These are phyloP conservation scores for Akebia trifoliata DNA, from an alignment of 164 flowering plant species.

Conservation along the genomic window DNA sequence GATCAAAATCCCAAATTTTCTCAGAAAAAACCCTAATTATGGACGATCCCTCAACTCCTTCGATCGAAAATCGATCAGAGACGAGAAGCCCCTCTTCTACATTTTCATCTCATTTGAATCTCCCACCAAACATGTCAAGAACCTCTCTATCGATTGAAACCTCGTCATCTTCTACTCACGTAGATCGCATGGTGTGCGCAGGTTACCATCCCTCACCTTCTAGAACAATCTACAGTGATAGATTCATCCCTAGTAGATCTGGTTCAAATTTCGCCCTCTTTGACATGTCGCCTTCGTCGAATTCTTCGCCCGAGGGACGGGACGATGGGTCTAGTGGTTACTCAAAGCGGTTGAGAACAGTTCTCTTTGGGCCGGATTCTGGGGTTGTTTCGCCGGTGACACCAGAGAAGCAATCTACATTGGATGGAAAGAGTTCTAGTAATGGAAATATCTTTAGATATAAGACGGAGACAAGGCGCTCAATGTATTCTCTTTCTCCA, in stretches of 20 bases:
- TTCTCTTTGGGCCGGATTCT: conserved; percentile 63
- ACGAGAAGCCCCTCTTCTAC: conserved; percentile 2
- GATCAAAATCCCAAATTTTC: background rate
- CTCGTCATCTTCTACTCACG: conserved; percentile 8
- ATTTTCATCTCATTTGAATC: conserved; percentile 29
- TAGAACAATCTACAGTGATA: conserved; percentile 65
- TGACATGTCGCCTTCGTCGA: conserved; percentile 32
- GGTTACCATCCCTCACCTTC: conserved; percentile 50
- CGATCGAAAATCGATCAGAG: conserved; percentile 13
- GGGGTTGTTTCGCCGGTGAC: conserved; percentile 39
- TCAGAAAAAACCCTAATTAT: conserved; percentile 5
- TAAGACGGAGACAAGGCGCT: conserved; percentile 64
- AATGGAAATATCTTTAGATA: conserved; percentile 75
- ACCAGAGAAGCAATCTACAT: conserved; percentile 41
- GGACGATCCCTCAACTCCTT: conserved; percentile 26
- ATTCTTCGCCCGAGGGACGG: conserved; percentile 27
- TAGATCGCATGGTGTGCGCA: conserved; percentile 35
- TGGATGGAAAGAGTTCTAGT: conserved; percentile 26
- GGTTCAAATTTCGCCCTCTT: conserved; percentile 83
- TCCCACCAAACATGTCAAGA: conserved; percentile 33
- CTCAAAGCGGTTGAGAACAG: conserved; percentile 44
- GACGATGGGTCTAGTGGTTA: conserved; percentile 60
- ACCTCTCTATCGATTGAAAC: conserved; percentile 22
- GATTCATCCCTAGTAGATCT: conserved; percentile 87
- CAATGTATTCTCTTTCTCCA: conserved; percentile 57